Conservation (phyloP, 371 early-diverging fungal genomes). For the Apophysomyces elegans region DNA sequence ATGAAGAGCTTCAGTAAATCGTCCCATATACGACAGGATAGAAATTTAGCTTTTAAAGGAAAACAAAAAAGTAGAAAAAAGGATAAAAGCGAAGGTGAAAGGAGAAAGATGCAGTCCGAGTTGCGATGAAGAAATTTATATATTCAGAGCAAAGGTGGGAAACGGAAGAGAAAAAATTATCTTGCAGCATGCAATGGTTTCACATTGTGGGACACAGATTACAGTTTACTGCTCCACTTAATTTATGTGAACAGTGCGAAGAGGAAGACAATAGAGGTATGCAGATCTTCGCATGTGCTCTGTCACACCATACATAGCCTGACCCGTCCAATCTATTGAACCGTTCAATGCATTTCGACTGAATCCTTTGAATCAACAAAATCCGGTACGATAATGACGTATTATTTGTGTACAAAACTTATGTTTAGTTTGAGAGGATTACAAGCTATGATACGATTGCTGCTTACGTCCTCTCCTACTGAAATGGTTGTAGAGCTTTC, state of each 20-base stretch:
- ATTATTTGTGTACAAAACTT: too few species aligned
- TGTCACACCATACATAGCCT: not conserved
- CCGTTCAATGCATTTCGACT: too few species aligned
- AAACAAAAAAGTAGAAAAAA: not conserved
- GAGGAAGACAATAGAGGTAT: not conserved
- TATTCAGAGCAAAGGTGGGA: constrained; percentile 4
- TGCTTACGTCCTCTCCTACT: too few species aligned
- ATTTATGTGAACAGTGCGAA: not conserved
- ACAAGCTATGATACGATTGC: too few species aligned
- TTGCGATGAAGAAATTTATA: constrained; percentile 1
- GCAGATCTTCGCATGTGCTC: not conserved
- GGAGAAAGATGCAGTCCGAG: constrained; percentile 6
- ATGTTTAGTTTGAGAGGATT: too few species aligned
- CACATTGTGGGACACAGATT: constrained; percentile 1
- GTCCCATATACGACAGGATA: not conserved
- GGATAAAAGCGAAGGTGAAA: not conserved
- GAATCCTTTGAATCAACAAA: too few species aligned
- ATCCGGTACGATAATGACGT: too few species aligned
- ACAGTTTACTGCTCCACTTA: too few species aligned
- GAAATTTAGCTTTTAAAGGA: not conserved
- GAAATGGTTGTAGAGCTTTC: too few species aligned
- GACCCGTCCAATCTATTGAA: too few species aligned
- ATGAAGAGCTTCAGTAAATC: too few species aligned
- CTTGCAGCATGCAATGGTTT: not conserved
- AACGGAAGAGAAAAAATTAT: not conserved